Evolutionary conservation across 148 eudicot genomes (phyloP), one percentile per base, ranked within the genome.

Genomic region (Spergularia bocconei): DNA sequence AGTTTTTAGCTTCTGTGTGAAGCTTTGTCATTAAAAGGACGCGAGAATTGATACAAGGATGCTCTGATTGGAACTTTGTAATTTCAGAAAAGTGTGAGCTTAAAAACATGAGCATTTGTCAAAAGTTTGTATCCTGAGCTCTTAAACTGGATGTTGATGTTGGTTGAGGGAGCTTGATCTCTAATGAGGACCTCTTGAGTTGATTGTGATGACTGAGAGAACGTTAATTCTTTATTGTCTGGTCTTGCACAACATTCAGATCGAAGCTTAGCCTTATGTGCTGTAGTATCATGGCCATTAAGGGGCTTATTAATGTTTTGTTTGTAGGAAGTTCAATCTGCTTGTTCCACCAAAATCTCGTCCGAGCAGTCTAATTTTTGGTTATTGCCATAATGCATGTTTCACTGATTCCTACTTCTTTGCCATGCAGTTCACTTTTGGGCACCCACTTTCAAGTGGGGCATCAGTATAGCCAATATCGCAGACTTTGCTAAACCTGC

Each of bases 391-490:
- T n/a, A 39, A 7, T 48, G 15, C 7, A n/a, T 47, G 13, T 50
- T 67, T 60, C 6, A 52, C 63, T 17, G 53, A 21, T 53, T 48
- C 10, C 2, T 16, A 63, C 44, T 78, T 78, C 11, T 72, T 55
- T 54, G 57, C 21, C 77, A 81, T 81, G 85, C 84, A 93, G 97
- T 93, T 88, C 98, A 93, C 82, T 93, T 93, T 82, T 93, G 98
- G 98, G 98, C 98, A 15, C 97, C 98, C n/a, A 93, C 98, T 36
- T 91, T 93, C 84, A 93, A 93, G 77, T 93, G 97, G 97, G 94
- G 94, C 76, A 93, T 93, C 13, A 93, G 92, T 85, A 93, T 93
- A 36, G 98, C 98, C n/a, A 93, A 93, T 74, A 79, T 93, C 53
- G 97, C 89, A 3, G 98, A 93, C 81, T 89, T 88, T 38, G 60